Evolutionary conservation across 305 asterid genomes (phyloP), one percentile per base, ranked within the genome.

Genomic region (Rubia peregrina): DNA sequence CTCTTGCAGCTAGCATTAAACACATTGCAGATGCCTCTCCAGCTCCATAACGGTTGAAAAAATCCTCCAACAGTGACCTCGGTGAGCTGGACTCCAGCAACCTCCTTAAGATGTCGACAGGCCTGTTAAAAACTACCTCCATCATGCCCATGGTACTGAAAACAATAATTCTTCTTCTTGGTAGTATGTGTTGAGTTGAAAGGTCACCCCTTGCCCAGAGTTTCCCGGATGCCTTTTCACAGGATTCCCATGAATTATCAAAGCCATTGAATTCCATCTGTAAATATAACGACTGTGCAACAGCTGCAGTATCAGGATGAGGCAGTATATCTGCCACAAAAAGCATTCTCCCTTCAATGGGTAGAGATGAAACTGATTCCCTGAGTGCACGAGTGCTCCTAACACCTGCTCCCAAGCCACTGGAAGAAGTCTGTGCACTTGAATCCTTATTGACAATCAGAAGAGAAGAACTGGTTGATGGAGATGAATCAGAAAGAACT

Each of bases 121-220:
- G 98, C 75, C 97, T 77, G 81, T 95, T 95, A 67, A 95, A 90
- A 82, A 90, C 96, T 74, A 95, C 83, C 86, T 95, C 95, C 96
- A 90, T 88, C 97, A 95, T 88, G 69, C 99, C 99, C 98, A 95
- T 87, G 73, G 99, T 95, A 79, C 98, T 95, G 83, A 95, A 95
- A 74, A 91, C 83, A 61, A 90, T 88, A 74, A 89, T 77, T 82
- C 86, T 88, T 78, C 97, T 85, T 81, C 96, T 87, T 68, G 98
- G 97, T 73, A 95, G 73, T 83, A 95, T 90, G 78, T 91, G 99
- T 75, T 91, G 99, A 62, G 86, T 90, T 42, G 91, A 87, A 72
- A 95, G 97, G 75, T 95, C 99, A 49, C 97, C 94, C 81, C 94
- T 95, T 69, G 96, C 95, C 93, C 97, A 87, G 76, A 90, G 89